A percentile compares a stretch with the other conserved stretches of the same genome.
Evolutionary conservation across 768 basidiomycete species (phyloP).

Genomic region (Pleurotus djamor): DNA sequence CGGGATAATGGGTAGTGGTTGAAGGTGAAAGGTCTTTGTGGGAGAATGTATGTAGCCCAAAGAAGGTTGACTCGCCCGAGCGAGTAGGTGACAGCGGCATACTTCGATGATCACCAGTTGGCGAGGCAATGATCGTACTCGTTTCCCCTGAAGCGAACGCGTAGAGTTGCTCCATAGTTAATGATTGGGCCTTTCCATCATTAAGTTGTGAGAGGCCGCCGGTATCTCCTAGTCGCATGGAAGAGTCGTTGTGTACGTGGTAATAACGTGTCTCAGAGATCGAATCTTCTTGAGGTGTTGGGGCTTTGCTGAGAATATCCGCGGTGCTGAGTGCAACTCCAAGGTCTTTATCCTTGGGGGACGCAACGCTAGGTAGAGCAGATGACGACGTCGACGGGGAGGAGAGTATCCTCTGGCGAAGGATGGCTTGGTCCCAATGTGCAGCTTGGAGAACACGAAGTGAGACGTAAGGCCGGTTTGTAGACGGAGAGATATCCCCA

Average conservation of each 20-base stretch:
- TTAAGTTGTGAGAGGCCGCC: slow-evolving; percentile 38
- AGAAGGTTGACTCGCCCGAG: slow-evolving; percentile 53
- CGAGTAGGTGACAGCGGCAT: slow-evolving; percentile 12
- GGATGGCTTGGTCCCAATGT: slow-evolving; percentile 75
- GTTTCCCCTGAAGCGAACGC: slow-evolving; percentile 23
- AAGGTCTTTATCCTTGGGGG: slow-evolving; percentile 55
- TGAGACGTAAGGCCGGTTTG: slow-evolving; percentile 67
- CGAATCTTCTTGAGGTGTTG: slow-evolving; percentile 17
- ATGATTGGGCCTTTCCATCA: slow-evolving; percentile 18
- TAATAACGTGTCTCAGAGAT: slow-evolving; percentile 42
- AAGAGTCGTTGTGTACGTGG: slow-evolving; percentile 67
- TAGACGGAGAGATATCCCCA: slow-evolving; percentile 71
- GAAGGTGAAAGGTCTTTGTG: not conserved
- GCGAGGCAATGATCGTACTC: not conserved
- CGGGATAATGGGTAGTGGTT: slow-evolving; percentile 18
- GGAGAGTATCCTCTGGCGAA: slow-evolving; percentile 57
- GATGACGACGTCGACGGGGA: slow-evolving; percentile 33
- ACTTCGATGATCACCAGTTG: not conserved
- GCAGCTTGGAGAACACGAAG: slow-evolving; percentile 68
- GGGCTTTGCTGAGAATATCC: slow-evolving; percentile 39
- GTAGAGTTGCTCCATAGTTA: slow-evolving; percentile 74
- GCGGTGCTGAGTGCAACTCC: slow-evolving; percentile 56
- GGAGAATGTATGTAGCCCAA: slow-evolving; percentile 51
- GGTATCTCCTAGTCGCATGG: slow-evolving; percentile 72
- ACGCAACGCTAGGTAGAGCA: slow-evolving; percentile 13